A percentile compares a stretch with the other conserved stretches of the same genome.
These are phyloP conservation scores for Lodderomyces parapsilosis DNA, from an alignment of 1,139 yeast genomes.

Conservation along the genomic window DNA sequence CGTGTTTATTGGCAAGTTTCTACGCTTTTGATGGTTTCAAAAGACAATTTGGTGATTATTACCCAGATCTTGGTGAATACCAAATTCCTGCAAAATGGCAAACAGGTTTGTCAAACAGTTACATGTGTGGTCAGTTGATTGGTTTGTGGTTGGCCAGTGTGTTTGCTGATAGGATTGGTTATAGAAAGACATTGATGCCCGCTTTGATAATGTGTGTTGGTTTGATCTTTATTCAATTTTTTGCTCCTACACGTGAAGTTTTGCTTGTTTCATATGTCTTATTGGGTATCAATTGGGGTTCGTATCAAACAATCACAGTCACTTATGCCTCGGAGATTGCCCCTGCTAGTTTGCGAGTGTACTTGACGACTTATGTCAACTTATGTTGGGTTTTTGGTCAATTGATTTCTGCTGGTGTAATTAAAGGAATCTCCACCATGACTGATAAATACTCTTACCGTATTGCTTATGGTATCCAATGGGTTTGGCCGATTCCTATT, in stretches of 20 bases:
- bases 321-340: slow-evolving; percentile 54
- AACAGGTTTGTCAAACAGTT: slow-evolving; percentile 44
- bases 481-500: slow-evolving; percentile 61
- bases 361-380: slow-evolving; percentile 48
- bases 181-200: slow-evolving; percentile 41
- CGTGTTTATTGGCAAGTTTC: slow-evolving; percentile 34
- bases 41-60: slow-evolving; percentile 31
- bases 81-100: slow-evolving; percentile 49
- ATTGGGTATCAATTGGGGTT: slow-evolving; percentile 54
- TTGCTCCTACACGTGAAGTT: slow-evolving; percentile 39
- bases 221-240: slow-evolving; percentile 49
- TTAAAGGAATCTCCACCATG: slow-evolving; percentile 35
- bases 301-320: slow-evolving; percentile 47
- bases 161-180: slow-evolving; percentile 46
- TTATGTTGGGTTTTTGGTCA: slow-evolving; percentile 54
- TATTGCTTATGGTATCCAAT: slow-evolving; percentile 47
- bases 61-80: slow-evolving; percentile 24
- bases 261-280: slow-evolving; percentile 46
- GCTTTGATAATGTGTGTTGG: slow-evolving; percentile 33
- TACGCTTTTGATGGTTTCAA: slow-evolving; percentile 39
- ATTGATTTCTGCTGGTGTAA: slow-evolving; percentile 46
- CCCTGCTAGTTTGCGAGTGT: slow-evolving; percentile 47
- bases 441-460: slow-evolving; percentile 31
- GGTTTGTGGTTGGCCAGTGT: slow-evolving; percentile 46
- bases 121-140: slow-evolving; percentile 43